Evolutionary conservation across 805 yeast species (phyloP).

Genomic region (Saccharomyces eubayanus): DNA sequence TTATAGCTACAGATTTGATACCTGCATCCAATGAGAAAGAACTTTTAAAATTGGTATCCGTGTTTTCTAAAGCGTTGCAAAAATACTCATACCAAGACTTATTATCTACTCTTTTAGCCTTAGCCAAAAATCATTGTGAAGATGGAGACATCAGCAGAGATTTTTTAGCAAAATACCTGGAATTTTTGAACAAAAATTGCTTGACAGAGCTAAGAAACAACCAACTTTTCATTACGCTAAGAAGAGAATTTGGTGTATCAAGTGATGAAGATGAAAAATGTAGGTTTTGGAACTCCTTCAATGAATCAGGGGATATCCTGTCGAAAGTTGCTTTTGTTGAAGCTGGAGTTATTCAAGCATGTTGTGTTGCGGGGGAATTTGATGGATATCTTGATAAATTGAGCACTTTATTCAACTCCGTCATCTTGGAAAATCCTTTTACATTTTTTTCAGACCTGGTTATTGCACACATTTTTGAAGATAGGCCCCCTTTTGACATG

Average conservation of each 20-base stretch:
- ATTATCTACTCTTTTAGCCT: constrained; percentile 8
- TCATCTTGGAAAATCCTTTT: constrained; percentile 3
- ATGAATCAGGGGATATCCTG: constrained; percentile 1
- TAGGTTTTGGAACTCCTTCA: constrained; percentile 17
- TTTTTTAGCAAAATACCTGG: constrained; percentile 6
- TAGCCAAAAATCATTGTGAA: constrained; percentile 6
- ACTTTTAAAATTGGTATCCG: constrained; percentile 6
- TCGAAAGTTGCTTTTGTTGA: constrained; percentile 11
- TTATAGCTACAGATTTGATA: constrained; percentile 1
- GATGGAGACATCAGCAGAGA: constrained; percentile 1
- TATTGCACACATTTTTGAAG: constrained; percentile 9
- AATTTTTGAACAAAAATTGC: constrained; percentile 15
- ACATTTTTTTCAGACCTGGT: constrained; percentile 10
- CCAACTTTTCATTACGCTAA: constrained; percentile 19
- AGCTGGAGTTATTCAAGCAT: constrained; percentile 11
- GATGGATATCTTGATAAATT: constrained; percentile 7
- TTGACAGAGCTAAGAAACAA: constrained; percentile 16
- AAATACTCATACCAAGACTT: constrained; percentile 10
- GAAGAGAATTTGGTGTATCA: constrained; percentile 22
- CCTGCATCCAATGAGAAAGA: constrained; percentile 1
- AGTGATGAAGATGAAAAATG: constrained; percentile 23
- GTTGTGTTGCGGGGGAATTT: constrained; percentile 1
- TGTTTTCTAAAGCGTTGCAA: constrained; percentile 11
- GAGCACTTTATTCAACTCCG: constrained; percentile 3
- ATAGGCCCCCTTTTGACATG: constrained; percentile 1